Evolutionary conservation across 371 early-diverging fungal species (phyloP).

Genomic region (Synchytrium microbalum): DNA sequence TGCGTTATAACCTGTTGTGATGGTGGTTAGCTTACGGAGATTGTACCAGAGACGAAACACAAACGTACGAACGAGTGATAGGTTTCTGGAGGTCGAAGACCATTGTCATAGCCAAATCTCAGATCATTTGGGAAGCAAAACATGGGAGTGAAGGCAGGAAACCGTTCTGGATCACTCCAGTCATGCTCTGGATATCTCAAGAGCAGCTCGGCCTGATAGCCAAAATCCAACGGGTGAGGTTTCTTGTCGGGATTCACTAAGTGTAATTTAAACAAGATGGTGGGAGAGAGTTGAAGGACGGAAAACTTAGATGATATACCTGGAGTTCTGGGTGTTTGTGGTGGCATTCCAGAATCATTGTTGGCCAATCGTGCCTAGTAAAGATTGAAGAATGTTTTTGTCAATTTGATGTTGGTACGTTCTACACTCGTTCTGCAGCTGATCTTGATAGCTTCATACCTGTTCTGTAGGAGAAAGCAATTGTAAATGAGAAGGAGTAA

Average conservation of each 20-base stretch:
- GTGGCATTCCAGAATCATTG: too few relatives aligned
- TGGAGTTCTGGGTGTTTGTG: too few relatives aligned
- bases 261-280: too few relatives aligned
- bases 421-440: too few relatives aligned
- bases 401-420: too few relatives aligned
- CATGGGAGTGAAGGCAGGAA: slow-evolving; percentile 60
- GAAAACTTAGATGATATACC: too few relatives aligned
- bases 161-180: slow-evolving; percentile 28
- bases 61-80: slow-evolving; percentile 62
- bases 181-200: slow-evolving; percentile 31
- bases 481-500: too few relatives aligned
- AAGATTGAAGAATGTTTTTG: too few relatives aligned
- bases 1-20: slow-evolving; percentile 49
- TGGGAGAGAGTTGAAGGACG: too few relatives aligned
- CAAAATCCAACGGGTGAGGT: slow-evolving; percentile 31
- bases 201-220: slow-evolving; percentile 22
- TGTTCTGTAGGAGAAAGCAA: too few relatives aligned
- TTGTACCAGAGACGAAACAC: slow-evolving; percentile 6
- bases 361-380: too few relatives aligned
- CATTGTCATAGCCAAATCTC: slow-evolving; percentile 39
- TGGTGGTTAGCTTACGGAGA: neutral
- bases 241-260: slow-evolving; percentile 18
- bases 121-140: slow-evolving; percentile 74
- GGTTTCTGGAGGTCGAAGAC: slow-evolving; percentile 49
- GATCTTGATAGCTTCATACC: too few relatives aligned